Conservation (phyloP, 768 basidiomycete genomes). For the Lyophyllum atratum region DNA sequence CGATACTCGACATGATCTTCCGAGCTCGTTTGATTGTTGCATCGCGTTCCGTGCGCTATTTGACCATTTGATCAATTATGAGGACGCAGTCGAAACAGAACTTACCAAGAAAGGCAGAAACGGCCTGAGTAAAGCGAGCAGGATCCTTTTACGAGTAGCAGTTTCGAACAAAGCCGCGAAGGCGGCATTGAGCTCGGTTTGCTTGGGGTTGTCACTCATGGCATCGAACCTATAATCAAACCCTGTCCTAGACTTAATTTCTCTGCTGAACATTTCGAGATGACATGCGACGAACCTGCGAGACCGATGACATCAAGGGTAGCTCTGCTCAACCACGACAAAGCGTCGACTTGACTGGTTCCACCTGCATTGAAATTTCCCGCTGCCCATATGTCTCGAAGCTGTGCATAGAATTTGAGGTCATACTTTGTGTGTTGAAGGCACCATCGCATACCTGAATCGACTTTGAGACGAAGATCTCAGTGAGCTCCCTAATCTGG, state of each 20-base stretch:
- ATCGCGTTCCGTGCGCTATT: constrained; percentile 21
- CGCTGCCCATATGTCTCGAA: constrained; percentile 49
- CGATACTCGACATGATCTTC: constrained; percentile 41
- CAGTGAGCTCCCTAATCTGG: constrained; percentile 60
- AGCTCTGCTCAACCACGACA: constrained; percentile 63
- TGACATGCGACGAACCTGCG: constrained; percentile 47
- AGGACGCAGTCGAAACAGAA: neutral
- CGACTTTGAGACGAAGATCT: constrained; percentile 59
- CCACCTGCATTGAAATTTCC: constrained; percentile 32
- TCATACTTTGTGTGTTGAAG: constrained; percentile 36
- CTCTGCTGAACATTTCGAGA: neutral
- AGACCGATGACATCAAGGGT: constrained; percentile 80
- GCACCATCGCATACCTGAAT: constrained; percentile 54
- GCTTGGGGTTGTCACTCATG: constrained; percentile 22
- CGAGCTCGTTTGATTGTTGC: constrained; percentile 22
- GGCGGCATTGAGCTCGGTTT: constrained; percentile 48
- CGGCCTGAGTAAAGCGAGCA: constrained; percentile 33
- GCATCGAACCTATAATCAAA: constrained; percentile 31
- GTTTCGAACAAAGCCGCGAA: constrained; percentile 47
- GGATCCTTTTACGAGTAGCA: constrained; percentile 33
- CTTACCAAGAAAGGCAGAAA: constrained; percentile 35
- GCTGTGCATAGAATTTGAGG: constrained; percentile 24
- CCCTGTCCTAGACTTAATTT: constrained; percentile 15
- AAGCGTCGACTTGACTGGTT: constrained; percentile 50
- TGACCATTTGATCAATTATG: too few relatives aligned